Conservation (phyloP, 305 asterid genomes). For the Euphrasia arctica region DNA sequence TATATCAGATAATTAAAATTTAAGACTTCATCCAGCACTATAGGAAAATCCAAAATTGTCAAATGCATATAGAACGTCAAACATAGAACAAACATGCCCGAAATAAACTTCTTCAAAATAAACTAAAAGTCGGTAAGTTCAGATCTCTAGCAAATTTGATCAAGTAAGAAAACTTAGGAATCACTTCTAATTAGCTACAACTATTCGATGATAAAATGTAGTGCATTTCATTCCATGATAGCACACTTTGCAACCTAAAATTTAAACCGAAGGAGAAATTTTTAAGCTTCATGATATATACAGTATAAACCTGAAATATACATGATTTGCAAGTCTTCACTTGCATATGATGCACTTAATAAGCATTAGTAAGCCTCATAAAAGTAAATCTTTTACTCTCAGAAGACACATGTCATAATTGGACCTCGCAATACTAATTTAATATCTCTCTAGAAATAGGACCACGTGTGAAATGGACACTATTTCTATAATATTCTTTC, state of each 20-base stretch:
- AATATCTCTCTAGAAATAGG: background rate
- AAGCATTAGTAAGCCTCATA: background rate
- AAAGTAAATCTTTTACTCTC: background rate
- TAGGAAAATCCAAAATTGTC: background rate
- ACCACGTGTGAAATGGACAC: background rate
- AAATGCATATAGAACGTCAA: conserved; percentile 1
- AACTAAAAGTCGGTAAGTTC: background rate
- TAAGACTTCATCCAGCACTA: background rate
- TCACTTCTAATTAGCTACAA: background rate
- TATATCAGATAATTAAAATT: background rate
- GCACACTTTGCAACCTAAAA: background rate
- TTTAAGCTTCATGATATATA: background rate
- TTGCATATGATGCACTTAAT: background rate
- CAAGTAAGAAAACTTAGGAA: background rate
- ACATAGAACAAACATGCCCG: background rate
- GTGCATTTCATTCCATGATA: background rate
- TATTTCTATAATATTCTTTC: background rate
- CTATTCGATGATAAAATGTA: background rate
- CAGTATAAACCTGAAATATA: background rate
- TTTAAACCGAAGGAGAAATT: background rate
- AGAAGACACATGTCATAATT: background rate
- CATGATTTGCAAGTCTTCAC: background rate
- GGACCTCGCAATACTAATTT: background rate
- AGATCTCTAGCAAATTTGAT: background rate
- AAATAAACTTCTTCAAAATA: background rate